Evolutionary conservation across 2,329 filamentous ascomycete genomes (phyloP), one percentile per base, ranked within the genome.

Genomic region (Domatiomyces globalis): DNA sequence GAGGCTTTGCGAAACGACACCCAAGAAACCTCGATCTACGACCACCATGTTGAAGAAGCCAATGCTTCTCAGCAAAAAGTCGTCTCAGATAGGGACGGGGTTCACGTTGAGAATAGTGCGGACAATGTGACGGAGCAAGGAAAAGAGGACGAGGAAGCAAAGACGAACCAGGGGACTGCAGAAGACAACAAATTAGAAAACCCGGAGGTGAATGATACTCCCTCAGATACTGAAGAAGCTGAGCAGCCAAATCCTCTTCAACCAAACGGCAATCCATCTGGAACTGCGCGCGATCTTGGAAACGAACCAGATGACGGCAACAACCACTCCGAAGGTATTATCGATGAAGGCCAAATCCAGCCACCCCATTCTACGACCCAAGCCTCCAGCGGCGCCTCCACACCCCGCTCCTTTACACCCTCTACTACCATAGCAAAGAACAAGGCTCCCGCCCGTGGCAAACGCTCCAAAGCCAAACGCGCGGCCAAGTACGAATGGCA

Each of bases 401-500:
- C 60, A 36, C 45, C 52, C 15, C 15, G 12, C 60, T 42, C 56
- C 53, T 50, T 56, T 53, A 33, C 55, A 48, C 51, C 51, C 45
- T 60, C 55, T 49, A 53, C 53, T 49, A 56, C 56, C 49, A 46
- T 57, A 51, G 39, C 53, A n/a, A 60, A 61, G 46, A 44, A 52
- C 17, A 60, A 61, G 45, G 50, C 58, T 19, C 61, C 44, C n/a
- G 44, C 49, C 7, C 52, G 56, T 15, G 60, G 60, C 56, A 57
- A 64, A 54, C 12, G 73, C 66, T 52, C 61, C 67, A 29, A 84
- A 81, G 64, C 57, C 18, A 62, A 62, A 48, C 60, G 45, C 67
- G 89, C 52, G 87, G 88, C 27, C 87, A 94, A 52, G 77, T 98
- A 98, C 69, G 90, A 85, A 45, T 74, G 94, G 60, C 92, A 96